These are phyloP conservation scores for Pseudopyricularia cyperi DNA, from an alignment of 2,329 filamentous ascomycete genomes.

Conservation along the genomic window DNA sequence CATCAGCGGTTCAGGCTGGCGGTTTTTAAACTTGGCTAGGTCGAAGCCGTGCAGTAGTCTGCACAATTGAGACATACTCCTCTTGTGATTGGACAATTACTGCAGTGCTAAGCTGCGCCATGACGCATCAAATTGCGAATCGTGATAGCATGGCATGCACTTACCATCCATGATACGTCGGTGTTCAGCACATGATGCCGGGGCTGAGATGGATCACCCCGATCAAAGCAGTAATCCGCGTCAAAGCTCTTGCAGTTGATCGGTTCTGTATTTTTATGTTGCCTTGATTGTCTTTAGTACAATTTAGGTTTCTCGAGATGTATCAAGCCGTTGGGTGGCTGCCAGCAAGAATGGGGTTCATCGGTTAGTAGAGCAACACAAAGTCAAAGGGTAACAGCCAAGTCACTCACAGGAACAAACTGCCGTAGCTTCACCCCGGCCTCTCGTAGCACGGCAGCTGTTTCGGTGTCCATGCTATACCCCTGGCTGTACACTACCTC, in stretches of 20 bases:
- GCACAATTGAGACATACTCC: too few species aligned
- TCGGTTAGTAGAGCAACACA: constrained; percentile 3
- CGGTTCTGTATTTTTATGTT: neutral
- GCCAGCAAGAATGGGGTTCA: constrained; percentile 1
- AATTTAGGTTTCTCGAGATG: constrained; percentile 42
- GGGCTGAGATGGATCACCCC: too few species aligned
- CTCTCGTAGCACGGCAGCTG: constrained; percentile 68
- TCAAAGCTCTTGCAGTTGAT: neutral
- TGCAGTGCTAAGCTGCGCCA: too few species aligned
- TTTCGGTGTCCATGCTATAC: constrained; percentile 87
- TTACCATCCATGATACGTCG: too few species aligned
- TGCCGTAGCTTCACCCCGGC: constrained; percentile 78
- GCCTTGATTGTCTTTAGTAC: constrained; percentile 9
- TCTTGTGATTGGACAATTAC: too few species aligned
- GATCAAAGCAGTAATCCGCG: neutral
- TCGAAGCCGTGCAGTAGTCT: too few species aligned
- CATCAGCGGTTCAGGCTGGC: too few species aligned
- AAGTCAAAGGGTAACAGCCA: constrained; percentile 3
- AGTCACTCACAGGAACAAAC: constrained; percentile 61
- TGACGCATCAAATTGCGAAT: too few species aligned
- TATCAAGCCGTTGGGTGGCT: constrained; percentile 53
- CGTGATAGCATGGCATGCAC: too few species aligned
- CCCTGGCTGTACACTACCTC: constrained; percentile 92
- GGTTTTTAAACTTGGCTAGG: too few species aligned
- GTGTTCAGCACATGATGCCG: too few species aligned